Evolutionary conservation across 2,329 filamentous ascomycete species (phyloP).

Genomic region (Colletotrichum echinochloae): DNA sequence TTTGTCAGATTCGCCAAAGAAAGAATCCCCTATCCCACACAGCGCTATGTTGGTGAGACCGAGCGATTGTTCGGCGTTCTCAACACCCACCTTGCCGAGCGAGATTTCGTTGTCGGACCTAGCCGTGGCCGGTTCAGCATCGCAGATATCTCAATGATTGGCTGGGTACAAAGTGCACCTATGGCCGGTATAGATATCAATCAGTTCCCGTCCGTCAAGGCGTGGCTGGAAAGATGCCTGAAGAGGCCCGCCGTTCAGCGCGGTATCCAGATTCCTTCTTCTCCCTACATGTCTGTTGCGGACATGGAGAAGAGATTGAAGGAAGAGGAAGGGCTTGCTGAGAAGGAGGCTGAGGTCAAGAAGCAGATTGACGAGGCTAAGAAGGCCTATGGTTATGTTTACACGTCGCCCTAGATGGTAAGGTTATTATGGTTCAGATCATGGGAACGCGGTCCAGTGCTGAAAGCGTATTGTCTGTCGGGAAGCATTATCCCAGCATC

Average conservation of each 20-base stretch:
- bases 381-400: slow-evolving; percentile 50
- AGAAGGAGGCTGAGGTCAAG: slow-evolving; percentile 53
- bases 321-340: slow-evolving; percentile 61
- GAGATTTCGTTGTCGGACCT: slow-evolving; percentile 66
- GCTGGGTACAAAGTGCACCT: slow-evolving; percentile 69
- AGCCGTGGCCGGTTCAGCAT: slow-evolving; percentile 69
- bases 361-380: slow-evolving; percentile 48
- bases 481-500: background rate
- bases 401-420: slow-evolving; percentile 44
- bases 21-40: slow-evolving; percentile 76
- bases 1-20: slow-evolving; percentile 77
- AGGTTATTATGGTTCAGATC: no score
- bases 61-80: slow-evolving; percentile 80
- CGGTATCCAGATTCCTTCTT: slow-evolving; percentile 71
- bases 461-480: background rate
- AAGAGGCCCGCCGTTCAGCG: slow-evolving; percentile 71
- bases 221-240: slow-evolving; percentile 74
- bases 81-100: slow-evolving; percentile 69
- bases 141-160: slow-evolving; percentile 79
- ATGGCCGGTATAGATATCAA: slow-evolving; percentile 73
- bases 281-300: slow-evolving; percentile 54
- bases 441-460: background rate
- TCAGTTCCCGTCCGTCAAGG: slow-evolving; percentile 73
- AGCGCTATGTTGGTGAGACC: slow-evolving; percentile 81
- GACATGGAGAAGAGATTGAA: slow-evolving; percentile 52